Evolutionary conservation across 345 rosid genomes (phyloP).

Genomic region (Dimocarpus longan): DNA sequence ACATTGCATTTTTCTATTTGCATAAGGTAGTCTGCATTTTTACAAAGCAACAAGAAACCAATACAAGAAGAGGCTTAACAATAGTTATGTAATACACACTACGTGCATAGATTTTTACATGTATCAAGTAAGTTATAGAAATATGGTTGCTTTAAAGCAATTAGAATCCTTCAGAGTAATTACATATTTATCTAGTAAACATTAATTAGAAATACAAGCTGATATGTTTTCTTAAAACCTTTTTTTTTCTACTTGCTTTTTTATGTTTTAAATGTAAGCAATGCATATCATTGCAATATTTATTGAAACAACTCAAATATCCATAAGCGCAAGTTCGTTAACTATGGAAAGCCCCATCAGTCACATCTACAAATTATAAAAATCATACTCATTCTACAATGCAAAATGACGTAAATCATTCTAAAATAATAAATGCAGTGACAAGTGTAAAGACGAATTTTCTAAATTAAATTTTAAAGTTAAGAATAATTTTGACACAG

Average conservation of each 20-base stretch:
- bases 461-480: too few relatives aligned
- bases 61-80: too few relatives aligned
- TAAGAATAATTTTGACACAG: background rate
- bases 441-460: background rate
- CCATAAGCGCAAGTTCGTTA: background rate
- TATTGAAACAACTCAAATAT: background rate
- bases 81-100: too few relatives aligned
- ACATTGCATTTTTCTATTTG: background rate
- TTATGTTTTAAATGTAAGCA: background rate
- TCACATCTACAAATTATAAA: background rate
- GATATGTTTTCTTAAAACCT: background rate
- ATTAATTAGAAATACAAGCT: background rate
- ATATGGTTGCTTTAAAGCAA: background rate
- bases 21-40: background rate
- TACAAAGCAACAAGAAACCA: background rate
- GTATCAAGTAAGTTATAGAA: background rate
- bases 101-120: too few relatives aligned
- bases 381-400: background rate
- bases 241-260: background rate
- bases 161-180: too few relatives aligned
- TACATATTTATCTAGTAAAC: too few relatives aligned
- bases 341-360: background rate
- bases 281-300: slow-evolving; percentile 1
- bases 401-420: background rate
- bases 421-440: background rate